Conservation (phyloP, 2,329 filamentous ascomycete species). For the Monascus ruber region DNA sequence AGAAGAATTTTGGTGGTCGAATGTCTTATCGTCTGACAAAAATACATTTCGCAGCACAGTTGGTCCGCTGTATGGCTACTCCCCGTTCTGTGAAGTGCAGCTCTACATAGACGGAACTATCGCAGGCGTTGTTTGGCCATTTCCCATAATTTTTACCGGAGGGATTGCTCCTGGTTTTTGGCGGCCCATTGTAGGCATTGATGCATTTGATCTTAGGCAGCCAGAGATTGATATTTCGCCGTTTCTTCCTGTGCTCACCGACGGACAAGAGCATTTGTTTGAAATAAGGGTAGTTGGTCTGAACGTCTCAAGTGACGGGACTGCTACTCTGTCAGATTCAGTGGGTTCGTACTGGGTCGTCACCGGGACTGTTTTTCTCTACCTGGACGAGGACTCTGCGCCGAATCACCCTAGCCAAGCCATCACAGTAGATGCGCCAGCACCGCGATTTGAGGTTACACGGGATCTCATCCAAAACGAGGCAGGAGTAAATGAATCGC, state of each 20-base stretch:
- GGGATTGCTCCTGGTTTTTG: slow-evolving; percentile 67
- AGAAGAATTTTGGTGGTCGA: slow-evolving; percentile 82
- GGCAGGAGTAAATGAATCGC: slow-evolving; percentile 47
- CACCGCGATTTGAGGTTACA: slow-evolving; percentile 40
- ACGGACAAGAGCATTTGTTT: slow-evolving; percentile 55
- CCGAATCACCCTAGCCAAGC: slow-evolving; percentile 2
- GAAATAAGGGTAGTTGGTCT: slow-evolving; percentile 57
- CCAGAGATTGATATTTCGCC: slow-evolving; percentile 74
- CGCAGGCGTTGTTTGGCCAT: slow-evolving; percentile 70
- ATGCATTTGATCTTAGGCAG: slow-evolving; percentile 68
- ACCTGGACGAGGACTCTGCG: slow-evolving; percentile 43
- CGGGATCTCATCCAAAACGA: slow-evolving; percentile 13
- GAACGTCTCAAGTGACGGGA: slow-evolving; percentile 41
- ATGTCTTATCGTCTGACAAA: slow-evolving; percentile 54
- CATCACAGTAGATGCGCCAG: slow-evolving; percentile 17
- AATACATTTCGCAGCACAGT: slow-evolving; percentile 47
- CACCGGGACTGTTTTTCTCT: slow-evolving; percentile 71
- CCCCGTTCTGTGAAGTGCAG: slow-evolving; percentile 68
- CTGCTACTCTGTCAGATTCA: slow-evolving; percentile 40
- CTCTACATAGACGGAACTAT: slow-evolving; percentile 60
- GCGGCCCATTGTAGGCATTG: slow-evolving; percentile 64
- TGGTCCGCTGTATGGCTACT: slow-evolving; percentile 53
- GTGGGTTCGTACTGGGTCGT: slow-evolving; percentile 63
- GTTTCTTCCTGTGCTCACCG: slow-evolving; percentile 58
- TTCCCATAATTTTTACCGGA: slow-evolving; percentile 71